A percentile compares a stretch with the other conserved stretches of the same genome.
These are phyloP conservation scores for Coniferiporia weirii DNA, from an alignment of 1,284 basidiomycete species.

Conservation along the genomic window DNA sequence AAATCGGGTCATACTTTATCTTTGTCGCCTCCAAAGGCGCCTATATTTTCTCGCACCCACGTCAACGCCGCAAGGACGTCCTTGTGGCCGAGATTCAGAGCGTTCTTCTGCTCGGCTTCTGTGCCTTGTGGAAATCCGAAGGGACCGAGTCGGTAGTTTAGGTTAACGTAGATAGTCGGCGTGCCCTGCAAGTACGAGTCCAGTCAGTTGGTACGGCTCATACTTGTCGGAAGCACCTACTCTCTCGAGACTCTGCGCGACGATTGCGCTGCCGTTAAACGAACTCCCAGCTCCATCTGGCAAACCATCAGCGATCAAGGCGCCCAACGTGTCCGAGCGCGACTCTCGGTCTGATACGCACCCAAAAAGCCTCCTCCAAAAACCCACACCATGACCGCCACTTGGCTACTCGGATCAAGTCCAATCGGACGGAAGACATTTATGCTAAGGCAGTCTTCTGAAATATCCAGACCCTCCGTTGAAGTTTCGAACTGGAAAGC, in stretches of 20 bases:
- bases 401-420: constrained; percentile 13
- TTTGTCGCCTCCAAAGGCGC: constrained; percentile 43
- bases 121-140: constrained; percentile 45
- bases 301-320: no score
- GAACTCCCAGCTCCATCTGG: constrained; percentile 28
- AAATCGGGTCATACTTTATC: constrained; percentile 27
- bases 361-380: constrained; percentile 22
- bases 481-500: neutral
- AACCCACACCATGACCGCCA: constrained; percentile 37
- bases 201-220: neutral
- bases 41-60: constrained; percentile 47
- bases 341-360: no score
- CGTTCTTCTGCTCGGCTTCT: constrained; percentile 34
- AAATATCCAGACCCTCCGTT: constrained; percentile 3
- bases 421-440: constrained; percentile 41
- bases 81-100: constrained; percentile 40
- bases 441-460: constrained; percentile 45
- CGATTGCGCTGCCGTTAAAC: constrained; percentile 39
- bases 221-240: constrained; percentile 25
- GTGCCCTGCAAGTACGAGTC: constrained; percentile 23
- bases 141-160: constrained; percentile 51
- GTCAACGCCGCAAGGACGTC: constrained; percentile 41
- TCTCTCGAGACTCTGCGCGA: constrained; percentile 39
- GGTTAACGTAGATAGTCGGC: constrained; percentile 49
- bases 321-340: no score